Evolutionary conservation across 192 early-diverging fungal species (phyloP), one percentile per base, ranked within the genome.

Genomic region (Backusella parvicylindrica): DNA sequence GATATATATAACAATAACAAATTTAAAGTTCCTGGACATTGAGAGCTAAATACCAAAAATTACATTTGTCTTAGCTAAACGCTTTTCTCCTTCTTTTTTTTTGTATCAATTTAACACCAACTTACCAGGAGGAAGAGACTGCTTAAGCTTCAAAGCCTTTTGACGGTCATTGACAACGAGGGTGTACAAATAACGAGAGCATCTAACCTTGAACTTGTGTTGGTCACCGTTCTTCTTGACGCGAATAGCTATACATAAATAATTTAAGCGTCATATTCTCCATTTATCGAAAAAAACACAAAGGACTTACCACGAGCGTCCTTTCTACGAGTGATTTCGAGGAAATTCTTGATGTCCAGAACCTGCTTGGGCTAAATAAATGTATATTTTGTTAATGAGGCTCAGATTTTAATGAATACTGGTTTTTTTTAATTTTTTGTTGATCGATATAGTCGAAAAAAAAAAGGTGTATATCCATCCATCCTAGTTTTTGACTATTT

Each of bases 151-250:
- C 80, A 91, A 86, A 73, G 97, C 97, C 92, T 97, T 99, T 83
- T 93, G 90, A 68, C 89, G 87, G 86, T 99, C 97, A 68, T 95
- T 89, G 78, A 99, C 93, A 70, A 95, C 91, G 75, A 99, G 91
- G 68, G 97, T 99, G 93, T 99, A 99, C 82, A 99, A 90, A 92
- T 96, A 98, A 80, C 91, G 90, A 74, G 97, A 95, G 93, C 97
- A 97, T 85, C 97, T 91, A 77, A 99, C 92, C 95, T 99, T 99
- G 92, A 99, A 98, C 91, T 99, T 99, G 91, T 88, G 86, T 78
- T 94, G 80, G 75, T 87, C 88, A 80, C 86, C 91, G 89, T 91
- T 96, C 92, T 97, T 96, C 95, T 98, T 98, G 85, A 99, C 93
- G 84, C 92, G 92, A 74, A 95, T 92, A 81, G 91, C 86, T 89